Conservation (phyloP, 805 yeast species). For the Scheffersomyces ergatensis region DNA sequence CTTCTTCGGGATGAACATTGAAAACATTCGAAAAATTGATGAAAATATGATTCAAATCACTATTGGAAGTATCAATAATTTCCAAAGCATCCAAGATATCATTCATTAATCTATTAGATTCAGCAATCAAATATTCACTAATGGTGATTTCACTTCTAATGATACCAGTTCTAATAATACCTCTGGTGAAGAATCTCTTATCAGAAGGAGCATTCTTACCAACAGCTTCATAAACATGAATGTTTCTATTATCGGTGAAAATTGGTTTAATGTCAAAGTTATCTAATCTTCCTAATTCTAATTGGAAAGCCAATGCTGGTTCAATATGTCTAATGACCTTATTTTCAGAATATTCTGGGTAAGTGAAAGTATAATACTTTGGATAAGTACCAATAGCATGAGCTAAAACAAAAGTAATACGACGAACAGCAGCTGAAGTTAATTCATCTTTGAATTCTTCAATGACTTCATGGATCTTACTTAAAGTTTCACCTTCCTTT, state of each 20-base stretch:
- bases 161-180: constrained; percentile 94
- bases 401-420: constrained; percentile 89
- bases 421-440: constrained; percentile 72
- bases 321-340: constrained; percentile 95
- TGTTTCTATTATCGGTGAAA: constrained; percentile 93
- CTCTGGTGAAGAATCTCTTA: constrained; percentile 94
- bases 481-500: constrained; percentile 65
- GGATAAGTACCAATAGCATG: constrained; percentile 85
- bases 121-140: constrained; percentile 91
- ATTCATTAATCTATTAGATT: constrained; percentile 93
- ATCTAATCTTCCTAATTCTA: constrained; percentile 89
- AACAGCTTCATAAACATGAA: constrained; percentile 94
- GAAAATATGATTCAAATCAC: constrained; percentile 95
- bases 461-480: constrained; percentile 61
- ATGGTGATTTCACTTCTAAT: constrained; percentile 91
- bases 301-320: constrained; percentile 97
- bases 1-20: constrained; percentile 92
- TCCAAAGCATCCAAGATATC: constrained; percentile 94
- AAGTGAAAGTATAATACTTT: constrained; percentile 92
- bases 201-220: constrained; percentile 93
- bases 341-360: constrained; percentile 83
- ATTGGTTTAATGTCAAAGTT: constrained; percentile 94
- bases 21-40: constrained; percentile 96
- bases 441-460: constrained; percentile 71
- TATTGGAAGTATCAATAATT: constrained; percentile 88